Percentiles rank a stretch among this genome's conserved stretches.
phyloP scores from a whole-genome alignment of 2,329 filamentous ascomycete genomes.

The Westerdykella sp. region DNA sequence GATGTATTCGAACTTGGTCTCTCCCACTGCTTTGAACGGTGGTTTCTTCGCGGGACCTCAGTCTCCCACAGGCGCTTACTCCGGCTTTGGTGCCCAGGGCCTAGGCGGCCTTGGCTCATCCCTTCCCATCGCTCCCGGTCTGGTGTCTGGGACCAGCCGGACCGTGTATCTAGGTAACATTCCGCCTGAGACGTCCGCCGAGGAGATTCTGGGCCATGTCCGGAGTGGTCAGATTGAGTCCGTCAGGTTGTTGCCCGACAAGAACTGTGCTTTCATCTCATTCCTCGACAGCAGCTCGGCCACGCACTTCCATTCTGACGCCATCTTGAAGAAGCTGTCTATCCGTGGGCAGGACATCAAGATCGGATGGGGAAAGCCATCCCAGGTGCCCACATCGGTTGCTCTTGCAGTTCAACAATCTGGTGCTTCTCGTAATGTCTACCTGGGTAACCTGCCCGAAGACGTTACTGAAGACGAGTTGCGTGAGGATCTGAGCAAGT shows the following conservation, averaged over 20 bases:
- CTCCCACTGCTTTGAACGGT: slow-evolving; percentile 74
- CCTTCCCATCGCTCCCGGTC: slow-evolving; percentile 68
- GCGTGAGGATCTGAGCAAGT: slow-evolving; percentile 91
- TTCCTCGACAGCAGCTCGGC: slow-evolving; percentile 97
- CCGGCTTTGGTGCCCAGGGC: slow-evolving; percentile 55
- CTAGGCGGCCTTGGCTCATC: slow-evolving; percentile 63
- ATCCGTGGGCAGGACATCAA: slow-evolving; percentile 99
- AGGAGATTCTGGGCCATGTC: slow-evolving; percentile 94
- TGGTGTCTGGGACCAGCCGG: slow-evolving; percentile 84
- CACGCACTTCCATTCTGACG: slow-evolving; percentile 98
- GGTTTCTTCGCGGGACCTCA: slow-evolving; percentile 77
- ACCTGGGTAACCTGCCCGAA: slow-evolving; percentile 86
- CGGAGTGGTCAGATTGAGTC: slow-evolving; percentile 98
- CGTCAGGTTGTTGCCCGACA: slow-evolving; percentile 92
- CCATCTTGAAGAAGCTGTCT: slow-evolving; percentile 98
- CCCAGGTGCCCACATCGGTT: slow-evolving; percentile 93
- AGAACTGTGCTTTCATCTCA: slow-evolving; percentile 99
- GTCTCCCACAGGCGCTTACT: slow-evolving; percentile 75
- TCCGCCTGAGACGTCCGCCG: slow-evolving; percentile 91
- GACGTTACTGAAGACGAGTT: slow-evolving; percentile 88
- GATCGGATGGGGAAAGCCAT: slow-evolving; percentile 98
- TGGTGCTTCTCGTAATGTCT: slow-evolving; percentile 92
- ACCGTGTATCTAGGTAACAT: slow-evolving; percentile 98
- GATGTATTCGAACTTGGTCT: slow-evolving; percentile 78
- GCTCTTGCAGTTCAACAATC: slow-evolving; percentile 97